These are phyloP conservation scores for Aureobasidium vineae DNA, from an alignment of 2,329 filamentous ascomycete species.

Conservation along the genomic window DNA sequence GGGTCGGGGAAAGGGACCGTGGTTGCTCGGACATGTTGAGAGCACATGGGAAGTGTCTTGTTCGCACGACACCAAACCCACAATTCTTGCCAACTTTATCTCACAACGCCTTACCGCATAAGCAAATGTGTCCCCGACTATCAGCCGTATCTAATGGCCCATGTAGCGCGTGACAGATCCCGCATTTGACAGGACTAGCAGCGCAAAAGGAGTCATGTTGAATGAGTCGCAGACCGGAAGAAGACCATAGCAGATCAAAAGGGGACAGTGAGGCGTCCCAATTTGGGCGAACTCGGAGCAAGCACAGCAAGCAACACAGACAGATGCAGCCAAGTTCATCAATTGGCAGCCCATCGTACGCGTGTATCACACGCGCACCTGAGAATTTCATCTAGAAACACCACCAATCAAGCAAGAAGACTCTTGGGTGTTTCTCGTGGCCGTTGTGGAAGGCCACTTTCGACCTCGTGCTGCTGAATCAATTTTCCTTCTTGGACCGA, in stretches of 20 bases:
- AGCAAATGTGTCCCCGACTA: background rate
- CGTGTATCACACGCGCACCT: constrained; percentile 23
- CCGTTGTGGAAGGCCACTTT: background rate
- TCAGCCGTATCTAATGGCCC: constrained; percentile 12
- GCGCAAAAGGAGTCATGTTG: constrained; percentile 13
- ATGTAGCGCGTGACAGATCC: constrained; percentile 8
- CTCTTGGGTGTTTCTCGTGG: background rate
- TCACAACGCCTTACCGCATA: background rate
- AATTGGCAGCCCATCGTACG: background rate
- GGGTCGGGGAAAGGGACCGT: constrained; percentile 13
- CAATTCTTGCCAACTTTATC: constrained; percentile 9
- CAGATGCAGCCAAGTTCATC: background rate
- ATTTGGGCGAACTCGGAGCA: background rate
- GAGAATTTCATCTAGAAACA: background rate
- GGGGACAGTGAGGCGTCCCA: background rate
- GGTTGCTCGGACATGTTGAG: constrained; percentile 22
- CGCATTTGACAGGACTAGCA: constrained; percentile 16
- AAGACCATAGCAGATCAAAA: constrained; percentile 5
- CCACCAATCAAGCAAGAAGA: constrained; percentile 14
- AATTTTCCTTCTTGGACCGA: background rate
- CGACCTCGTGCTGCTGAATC: constrained; percentile 3
- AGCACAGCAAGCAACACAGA: background rate
- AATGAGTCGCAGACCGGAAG: constrained; percentile 15
- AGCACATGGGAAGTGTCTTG: constrained; percentile 9
- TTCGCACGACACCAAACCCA: constrained; percentile 11